Evolutionary conservation across 108 stramenopile genomes (phyloP).

Genomic region (Cyclostephanos tholiformis): DNA sequence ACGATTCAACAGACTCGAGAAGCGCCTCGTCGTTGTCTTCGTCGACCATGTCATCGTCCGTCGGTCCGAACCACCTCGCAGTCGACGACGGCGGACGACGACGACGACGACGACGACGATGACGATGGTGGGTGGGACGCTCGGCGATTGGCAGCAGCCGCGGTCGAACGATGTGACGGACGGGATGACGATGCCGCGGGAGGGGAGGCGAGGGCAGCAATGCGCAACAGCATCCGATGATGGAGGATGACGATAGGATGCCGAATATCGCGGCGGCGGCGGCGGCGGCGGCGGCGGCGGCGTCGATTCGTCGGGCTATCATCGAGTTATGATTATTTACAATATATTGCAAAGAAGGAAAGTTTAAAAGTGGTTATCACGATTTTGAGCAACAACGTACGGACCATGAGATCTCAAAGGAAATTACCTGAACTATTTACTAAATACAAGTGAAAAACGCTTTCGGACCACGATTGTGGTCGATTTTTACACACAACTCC

Average conservation of each 20-base stretch:
- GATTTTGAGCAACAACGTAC: too few species aligned
- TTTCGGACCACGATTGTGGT: too few species aligned
- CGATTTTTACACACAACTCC: too few species aligned
- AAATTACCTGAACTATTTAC: too few species aligned
- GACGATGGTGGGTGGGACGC: not conserved
- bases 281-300: not conserved
- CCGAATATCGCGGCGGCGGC: not conserved
- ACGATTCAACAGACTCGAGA: conserved; percentile 51
- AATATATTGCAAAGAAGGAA: too few species aligned
- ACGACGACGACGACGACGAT: not conserved
- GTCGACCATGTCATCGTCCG: not conserved
- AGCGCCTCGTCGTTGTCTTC: conserved; percentile 61
- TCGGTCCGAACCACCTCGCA: not conserved
- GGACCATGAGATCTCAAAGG: too few species aligned
- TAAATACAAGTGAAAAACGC: too few species aligned
- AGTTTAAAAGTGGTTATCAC: too few species aligned
- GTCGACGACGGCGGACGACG: not conserved
- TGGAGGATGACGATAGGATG: not conserved
- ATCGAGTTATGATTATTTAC: not conserved
- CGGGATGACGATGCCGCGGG: not conserved
- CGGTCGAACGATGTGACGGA: not conserved
- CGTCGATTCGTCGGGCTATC: conserved; percentile 1
- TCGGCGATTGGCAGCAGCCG: not conserved
- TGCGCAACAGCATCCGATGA: not conserved
- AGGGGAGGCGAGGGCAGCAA: not conserved